These are phyloP conservation scores for Aspergillus conjunctus DNA, from an alignment of 495 filamentous ascomycete genomes.

Conservation along the genomic window DNA sequence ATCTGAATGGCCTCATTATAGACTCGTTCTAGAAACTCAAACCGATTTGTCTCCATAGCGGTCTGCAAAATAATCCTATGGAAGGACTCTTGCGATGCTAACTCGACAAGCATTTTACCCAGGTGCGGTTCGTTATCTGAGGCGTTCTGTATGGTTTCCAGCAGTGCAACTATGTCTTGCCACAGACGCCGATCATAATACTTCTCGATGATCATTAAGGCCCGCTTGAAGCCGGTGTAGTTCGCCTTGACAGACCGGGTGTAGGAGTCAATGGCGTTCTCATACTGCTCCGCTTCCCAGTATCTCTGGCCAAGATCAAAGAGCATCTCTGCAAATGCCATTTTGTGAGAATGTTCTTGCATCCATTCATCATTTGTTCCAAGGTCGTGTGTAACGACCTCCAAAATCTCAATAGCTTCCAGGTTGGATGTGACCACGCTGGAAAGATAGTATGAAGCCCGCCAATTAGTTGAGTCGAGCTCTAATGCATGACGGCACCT, in stretches of 20 bases:
- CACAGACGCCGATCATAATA: slow-evolving; percentile 31
- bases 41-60: slow-evolving; percentile 27
- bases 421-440: slow-evolving; percentile 28
- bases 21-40: slow-evolving; percentile 34
- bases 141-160: slow-evolving; percentile 31
- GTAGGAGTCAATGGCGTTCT: slow-evolving; percentile 22
- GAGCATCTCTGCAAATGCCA: slow-evolving; percentile 22
- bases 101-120: slow-evolving; percentile 21
- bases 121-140: slow-evolving; percentile 22
- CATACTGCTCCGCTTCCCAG: slow-evolving; percentile 29
- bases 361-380: slow-evolving; percentile 18
- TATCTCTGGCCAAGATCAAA: slow-evolving; percentile 25
- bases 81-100: slow-evolving; percentile 33
- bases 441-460: slow-evolving; percentile 37
- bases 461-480: slow-evolving; percentile 40
- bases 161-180: slow-evolving; percentile 34
- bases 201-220: slow-evolving; percentile 27
- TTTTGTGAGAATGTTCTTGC: not conserved
- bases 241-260: slow-evolving; percentile 14
- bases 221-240: slow-evolving; percentile 20
- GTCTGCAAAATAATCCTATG: slow-evolving; percentile 34
- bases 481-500: slow-evolving; percentile 33
- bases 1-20: slow-evolving; percentile 35
- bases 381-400: slow-evolving; percentile 7
- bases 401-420: slow-evolving; percentile 34